Percentiles rank a stretch among this genome's conserved stretches.
Evolutionary conservation across 768 basidiomycete genomes (phyloP).

Genomic region (Auricularia heimuer): DNA sequence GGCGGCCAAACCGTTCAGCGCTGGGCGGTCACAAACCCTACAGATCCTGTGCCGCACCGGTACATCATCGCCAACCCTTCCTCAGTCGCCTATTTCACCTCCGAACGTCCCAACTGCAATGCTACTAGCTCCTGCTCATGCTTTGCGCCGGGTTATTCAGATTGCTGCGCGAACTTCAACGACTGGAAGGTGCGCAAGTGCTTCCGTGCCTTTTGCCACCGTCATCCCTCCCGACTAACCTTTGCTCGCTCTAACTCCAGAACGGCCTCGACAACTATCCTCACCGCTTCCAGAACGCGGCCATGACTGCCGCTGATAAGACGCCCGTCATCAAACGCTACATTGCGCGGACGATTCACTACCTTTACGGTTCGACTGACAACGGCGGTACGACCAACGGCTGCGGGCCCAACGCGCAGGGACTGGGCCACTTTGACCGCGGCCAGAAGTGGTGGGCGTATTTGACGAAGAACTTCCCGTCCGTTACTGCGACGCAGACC

Average conservation of each 20-base stretch:
- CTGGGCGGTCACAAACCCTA: background rate
- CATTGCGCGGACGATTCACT: background rate
- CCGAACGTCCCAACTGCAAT: background rate
- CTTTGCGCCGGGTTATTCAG: background rate
- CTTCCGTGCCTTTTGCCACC: too few species aligned
- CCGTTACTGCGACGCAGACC: background rate
- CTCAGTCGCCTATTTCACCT: background rate
- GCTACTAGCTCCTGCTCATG: background rate
- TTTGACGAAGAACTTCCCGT: background rate
- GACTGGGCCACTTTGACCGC: background rate
- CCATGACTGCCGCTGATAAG: background rate
- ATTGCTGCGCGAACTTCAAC: background rate
- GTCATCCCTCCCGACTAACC: too few species aligned
- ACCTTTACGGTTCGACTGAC: background rate
- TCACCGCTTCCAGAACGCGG: background rate
- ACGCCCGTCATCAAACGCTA: background rate
- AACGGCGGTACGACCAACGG: background rate
- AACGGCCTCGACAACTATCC: background rate
- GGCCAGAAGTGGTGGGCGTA: slow-evolving; percentile 1
- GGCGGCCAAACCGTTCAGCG: background rate
- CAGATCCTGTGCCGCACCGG: background rate
- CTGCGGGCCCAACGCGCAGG: background rate
- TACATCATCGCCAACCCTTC: slow-evolving; percentile 1
- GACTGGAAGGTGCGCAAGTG: background rate
- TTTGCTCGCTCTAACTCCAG: background rate